Percentiles rank a stretch among this genome's conserved stretches.
Evolutionary conservation across 2,329 filamentous ascomycete genomes (phyloP).

Genomic region (Clonostachys solani): DNA sequence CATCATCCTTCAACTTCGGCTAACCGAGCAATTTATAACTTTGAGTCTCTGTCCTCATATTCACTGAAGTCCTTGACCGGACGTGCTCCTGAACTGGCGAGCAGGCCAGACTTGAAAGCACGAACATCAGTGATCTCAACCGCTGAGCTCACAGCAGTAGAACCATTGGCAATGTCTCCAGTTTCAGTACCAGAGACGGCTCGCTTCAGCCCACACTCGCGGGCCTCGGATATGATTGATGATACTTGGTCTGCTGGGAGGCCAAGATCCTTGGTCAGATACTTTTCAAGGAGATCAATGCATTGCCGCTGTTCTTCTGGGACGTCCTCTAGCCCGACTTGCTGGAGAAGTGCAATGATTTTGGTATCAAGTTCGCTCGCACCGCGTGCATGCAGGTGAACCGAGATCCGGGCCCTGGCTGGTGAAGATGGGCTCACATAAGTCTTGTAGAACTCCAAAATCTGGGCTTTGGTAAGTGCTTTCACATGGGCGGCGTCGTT

Average conservation of each 20-base stretch:
- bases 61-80: conserved; percentile 73
- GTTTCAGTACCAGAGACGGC: conserved; percentile 23
- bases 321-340: conserved; percentile 25
- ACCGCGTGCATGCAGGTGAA: conserved; percentile 77
- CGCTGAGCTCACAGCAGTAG: conserved; percentile 29
- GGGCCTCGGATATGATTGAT: conserved; percentile 35
- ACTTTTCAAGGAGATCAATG: conserved; percentile 41
- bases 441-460: conserved; percentile 73
- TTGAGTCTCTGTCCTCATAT: conserved; percentile 81
- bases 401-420: conserved; percentile 73
- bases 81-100: conserved; percentile 67
- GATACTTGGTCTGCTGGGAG: conserved; percentile 12
- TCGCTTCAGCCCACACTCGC: conserved; percentile 34
- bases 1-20: background rate
- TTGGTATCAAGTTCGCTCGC: conserved; percentile 38
- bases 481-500: conserved; percentile 74
- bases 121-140: conserved; percentile 71
- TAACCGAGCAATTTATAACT: conserved; percentile 49
- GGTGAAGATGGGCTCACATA: conserved; percentile 73
- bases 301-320: conserved; percentile 41
- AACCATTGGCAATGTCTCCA: conserved; percentile 38
- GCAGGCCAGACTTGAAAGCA: conserved; percentile 72
- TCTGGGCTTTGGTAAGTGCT: conserved; percentile 70
- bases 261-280: conserved; percentile 48
- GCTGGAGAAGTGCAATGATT: conserved; percentile 31